Evolutionary conservation across 371 early-diverging fungal genomes (phyloP), one percentile per base, ranked within the genome.

Genomic region (Mortierella sp.): DNA sequence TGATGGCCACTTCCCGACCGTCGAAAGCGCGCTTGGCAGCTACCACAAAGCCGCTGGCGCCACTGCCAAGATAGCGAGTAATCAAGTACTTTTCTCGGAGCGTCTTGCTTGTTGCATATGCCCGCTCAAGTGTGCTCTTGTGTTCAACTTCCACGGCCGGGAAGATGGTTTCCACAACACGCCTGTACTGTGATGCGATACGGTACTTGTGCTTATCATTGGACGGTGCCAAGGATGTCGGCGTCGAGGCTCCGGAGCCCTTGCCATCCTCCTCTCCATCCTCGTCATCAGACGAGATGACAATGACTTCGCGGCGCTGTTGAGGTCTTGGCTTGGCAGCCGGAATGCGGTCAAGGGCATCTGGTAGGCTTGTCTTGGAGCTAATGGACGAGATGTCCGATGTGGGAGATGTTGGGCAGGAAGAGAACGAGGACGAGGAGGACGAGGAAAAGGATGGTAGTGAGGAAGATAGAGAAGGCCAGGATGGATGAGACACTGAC

Each of bases 1-100:
- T 73, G 63, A 73, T 73, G 2, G 74, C 74, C 17, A 74, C 76
- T 54, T 68, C 61, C 5, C 60, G 63, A 24, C 69, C 69, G 41
- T 76, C 65, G 24, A 48, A 49, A 8, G 55, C 57, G 13, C 69
- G 50, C 28, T 60, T 63, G 24, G 76, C 68, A 13, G 64, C 63
- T 5, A 63, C 25, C 13, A 68, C 76, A 52, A 74, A 74, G 6
- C 69, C 76, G 25, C 68, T 63, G 41, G 68, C 62, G 5, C 76
- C 68, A 43, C 76, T 74, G 8, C 68, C 76, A 19, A 68, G 62
- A 24, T 59, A 68, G 12, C 61, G 63, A 5, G 56, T 68, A 19
- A 68, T 52, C n/a, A 55, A 31, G 24, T 74, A 74, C 29, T 68
- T 41, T 40, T 68, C 57, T 25, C 69, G 64, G 31, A 67, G 67